These are phyloP conservation scores for Vitis hybrid DNA, from an alignment of 177 flowering plant genomes.

Conservation along the genomic window DNA sequence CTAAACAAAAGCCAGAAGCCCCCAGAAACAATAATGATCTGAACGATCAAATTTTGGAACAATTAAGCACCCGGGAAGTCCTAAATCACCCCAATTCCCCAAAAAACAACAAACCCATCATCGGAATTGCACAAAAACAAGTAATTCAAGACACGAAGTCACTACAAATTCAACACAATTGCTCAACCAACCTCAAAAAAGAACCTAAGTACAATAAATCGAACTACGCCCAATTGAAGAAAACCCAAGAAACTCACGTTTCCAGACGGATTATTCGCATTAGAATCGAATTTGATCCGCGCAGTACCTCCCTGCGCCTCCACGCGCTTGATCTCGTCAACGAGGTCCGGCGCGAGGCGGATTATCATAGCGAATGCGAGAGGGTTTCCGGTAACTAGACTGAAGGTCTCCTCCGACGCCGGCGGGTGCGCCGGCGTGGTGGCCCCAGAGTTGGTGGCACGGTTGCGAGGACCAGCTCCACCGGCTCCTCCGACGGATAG, in stretches of 20 bases:
- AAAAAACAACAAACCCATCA: neutral
- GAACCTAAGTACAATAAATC: neutral
- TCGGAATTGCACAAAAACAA: neutral
- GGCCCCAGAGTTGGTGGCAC: slow-evolving; percentile 14
- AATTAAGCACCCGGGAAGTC: neutral
- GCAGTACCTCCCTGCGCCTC: slow-evolving; percentile 73
- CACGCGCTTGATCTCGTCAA: slow-evolving; percentile 85
- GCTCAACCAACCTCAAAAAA: neutral
- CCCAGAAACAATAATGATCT: neutral
- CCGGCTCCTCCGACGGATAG: slow-evolving; percentile 33
- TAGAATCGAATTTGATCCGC: slow-evolving; percentile 71
- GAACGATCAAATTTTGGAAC: neutral
- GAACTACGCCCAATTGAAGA: neutral
- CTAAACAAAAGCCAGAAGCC: neutral
- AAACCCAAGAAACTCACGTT: slow-evolving; percentile 51
- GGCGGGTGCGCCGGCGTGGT: slow-evolving; percentile 15
- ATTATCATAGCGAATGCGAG: slow-evolving; percentile 76
- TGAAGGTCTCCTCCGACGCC: slow-evolving; percentile 68
- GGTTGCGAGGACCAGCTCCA: slow-evolving; percentile 30
- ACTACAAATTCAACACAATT: neutral
- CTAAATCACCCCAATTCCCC: neutral
- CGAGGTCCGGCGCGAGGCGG: slow-evolving; percentile 74
- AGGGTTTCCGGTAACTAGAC: slow-evolving; percentile 60
- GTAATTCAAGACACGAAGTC: neutral
- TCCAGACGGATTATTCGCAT: slow-evolving; percentile 49